Evolutionary conservation across 192 early-diverging fungal genomes (phyloP).

Genomic region (Funneliformis geosporum): DNA sequence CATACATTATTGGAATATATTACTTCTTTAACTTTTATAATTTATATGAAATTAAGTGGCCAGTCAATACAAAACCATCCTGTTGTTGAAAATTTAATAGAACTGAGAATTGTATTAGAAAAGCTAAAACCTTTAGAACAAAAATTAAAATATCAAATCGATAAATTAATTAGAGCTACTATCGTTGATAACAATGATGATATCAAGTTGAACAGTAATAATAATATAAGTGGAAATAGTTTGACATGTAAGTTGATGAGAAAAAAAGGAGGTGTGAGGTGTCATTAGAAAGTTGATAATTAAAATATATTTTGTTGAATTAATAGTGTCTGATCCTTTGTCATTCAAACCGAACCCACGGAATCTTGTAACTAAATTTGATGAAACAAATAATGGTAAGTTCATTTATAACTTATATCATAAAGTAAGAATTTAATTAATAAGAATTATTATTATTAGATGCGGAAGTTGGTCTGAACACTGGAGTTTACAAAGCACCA

Average conservation of each 20-base stretch:
- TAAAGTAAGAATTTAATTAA: constrained; percentile 2
- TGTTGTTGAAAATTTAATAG: constrained; percentile 68
- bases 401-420: background rate
- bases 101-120: constrained; percentile 85
- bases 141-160: constrained; percentile 95
- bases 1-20: constrained; percentile 87
- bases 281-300: background rate
- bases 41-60: constrained; percentile 80
- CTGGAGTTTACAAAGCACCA: constrained; percentile 84
- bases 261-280: background rate
- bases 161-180: constrained; percentile 82
- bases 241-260: constrained; percentile 28
- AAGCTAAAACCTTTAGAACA: constrained; percentile 92
- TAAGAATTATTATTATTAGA: constrained; percentile 4
- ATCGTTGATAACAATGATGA: constrained; percentile 50
- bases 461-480: constrained; percentile 44
- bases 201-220: constrained; percentile 32
- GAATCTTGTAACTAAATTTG: constrained; percentile 53
- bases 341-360: constrained; percentile 89
- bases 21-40: constrained; percentile 70
- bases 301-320: constrained; percentile 28
- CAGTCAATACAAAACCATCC: constrained; percentile 61
- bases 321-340: constrained; percentile 69
- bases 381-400: constrained; percentile 40
- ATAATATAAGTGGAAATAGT: constrained; percentile 21